Evolutionary conservation across 306 rosid species (phyloP), one percentile per base, ranked within the genome.

Genomic region (Dalbergia oliveri): DNA sequence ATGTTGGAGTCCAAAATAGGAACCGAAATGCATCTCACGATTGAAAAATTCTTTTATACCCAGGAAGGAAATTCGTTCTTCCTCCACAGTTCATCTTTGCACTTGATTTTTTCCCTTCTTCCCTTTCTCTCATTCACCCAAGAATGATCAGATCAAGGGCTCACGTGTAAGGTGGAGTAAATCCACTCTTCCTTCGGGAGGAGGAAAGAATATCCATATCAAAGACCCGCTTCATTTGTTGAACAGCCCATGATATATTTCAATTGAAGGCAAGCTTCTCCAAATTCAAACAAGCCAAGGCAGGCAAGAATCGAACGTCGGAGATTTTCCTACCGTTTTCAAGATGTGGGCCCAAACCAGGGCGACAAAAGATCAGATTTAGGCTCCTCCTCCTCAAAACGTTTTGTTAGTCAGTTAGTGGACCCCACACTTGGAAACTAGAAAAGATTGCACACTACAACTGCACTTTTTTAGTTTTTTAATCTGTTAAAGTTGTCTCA

Each of bases 401-500:
- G 33, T 16, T 67, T 18, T 57, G 31, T 19, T 15, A 8, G 60
- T 64, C 31, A 26, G 31, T 26, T 26, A 26, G 31, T 26, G 81
- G 88, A 39, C 86, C 89, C 93, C 82, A 88, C 88, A 77, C 78
- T 44, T 23, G 67, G 73, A 70, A 78, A 58, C 79, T n/a, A 13
- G 8, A 75, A 70, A 69, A 69, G 49, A 49, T 62, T 44, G 12
- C 73, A 75, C 83, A 2, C 31, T 2, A 26, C 31, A 26, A 26
- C 31, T 26, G 71, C 23, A 4, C 18, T 9, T 74, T 81, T 69
- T 0, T 12, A 2, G 15, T 21, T 66, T 79, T 45, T 62, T 15
- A 23, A 23, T 69, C 41, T 81, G 50, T 68, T 49, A 61, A 62
- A 45, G 57, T 35, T 26, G 31, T 26, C 31, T 26, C 3, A 26